Conservation (phyloP, 2,329 filamentous ascomycete species). For the Escovopsis sp. region DNA sequence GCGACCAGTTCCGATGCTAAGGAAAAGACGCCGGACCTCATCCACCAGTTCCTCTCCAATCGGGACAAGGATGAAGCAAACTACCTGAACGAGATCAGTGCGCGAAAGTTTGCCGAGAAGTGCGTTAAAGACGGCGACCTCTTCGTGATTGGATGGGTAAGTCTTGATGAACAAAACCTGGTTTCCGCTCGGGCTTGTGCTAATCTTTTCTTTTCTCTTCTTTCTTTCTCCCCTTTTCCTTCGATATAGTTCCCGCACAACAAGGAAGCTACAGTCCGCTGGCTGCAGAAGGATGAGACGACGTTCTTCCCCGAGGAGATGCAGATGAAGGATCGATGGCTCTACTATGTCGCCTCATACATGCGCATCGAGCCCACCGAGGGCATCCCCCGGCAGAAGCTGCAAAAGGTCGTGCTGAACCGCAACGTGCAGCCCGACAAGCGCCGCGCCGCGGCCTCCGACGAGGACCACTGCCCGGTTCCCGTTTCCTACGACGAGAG, state of each 20-base stretch:
- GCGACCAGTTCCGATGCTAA: constrained; percentile 78
- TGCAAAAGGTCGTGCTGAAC: constrained; percentile 54
- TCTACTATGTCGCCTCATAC: constrained; percentile 89
- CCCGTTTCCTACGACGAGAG: constrained; percentile 50
- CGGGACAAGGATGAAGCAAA: constrained; percentile 74
- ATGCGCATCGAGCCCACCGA: constrained; percentile 81
- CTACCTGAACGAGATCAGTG: constrained; percentile 77
- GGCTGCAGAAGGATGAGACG: constrained; percentile 51
- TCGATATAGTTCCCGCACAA: constrained; percentile 46
- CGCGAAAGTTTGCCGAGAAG: constrained; percentile 84
- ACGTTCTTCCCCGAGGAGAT: constrained; percentile 84
- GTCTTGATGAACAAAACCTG: constrained; percentile 21
- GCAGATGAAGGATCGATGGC: constrained; percentile 71
- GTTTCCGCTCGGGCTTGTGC: background rate
- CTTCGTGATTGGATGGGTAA: constrained; percentile 81
- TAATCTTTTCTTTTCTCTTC: background rate
- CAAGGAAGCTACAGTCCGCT: constrained; percentile 56
- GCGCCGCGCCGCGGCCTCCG: constrained; percentile 36
- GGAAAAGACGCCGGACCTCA: constrained; percentile 85
- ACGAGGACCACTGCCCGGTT: constrained; percentile 48
- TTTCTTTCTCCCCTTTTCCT: no score
- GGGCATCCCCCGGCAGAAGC: constrained; percentile 49
- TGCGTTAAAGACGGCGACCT: constrained; percentile 85
- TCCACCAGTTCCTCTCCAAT: constrained; percentile 72
- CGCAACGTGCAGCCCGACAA: constrained; percentile 45